Conservation (phyloP, 116 monocot species). For the Phalaenopsis hybrid region DNA sequence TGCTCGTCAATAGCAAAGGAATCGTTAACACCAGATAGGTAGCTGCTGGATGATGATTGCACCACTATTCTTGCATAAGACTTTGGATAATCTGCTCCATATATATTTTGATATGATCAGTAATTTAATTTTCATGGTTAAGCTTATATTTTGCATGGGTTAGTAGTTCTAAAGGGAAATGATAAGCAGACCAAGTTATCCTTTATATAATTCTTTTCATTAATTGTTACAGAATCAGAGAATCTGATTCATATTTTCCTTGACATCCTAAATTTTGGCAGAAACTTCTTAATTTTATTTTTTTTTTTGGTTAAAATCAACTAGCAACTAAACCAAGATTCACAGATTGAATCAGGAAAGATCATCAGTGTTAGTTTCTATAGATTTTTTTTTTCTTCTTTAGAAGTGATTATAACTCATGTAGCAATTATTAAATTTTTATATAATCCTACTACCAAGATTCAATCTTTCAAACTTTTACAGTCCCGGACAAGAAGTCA, state of each 20-base stretch:
- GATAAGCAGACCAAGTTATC: conserved; percentile 89
- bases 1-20: conserved; percentile 5
- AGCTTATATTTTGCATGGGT: conserved; percentile 4
- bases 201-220: conserved; percentile 84
- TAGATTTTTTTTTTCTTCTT: neutral
- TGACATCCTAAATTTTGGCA: conserved; percentile 68
- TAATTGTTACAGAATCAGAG: conserved; percentile 74
- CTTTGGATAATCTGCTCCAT: too few species aligned
- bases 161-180: conserved; percentile 93
- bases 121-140: too few species aligned
- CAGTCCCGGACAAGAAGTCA: conserved; percentile 7
- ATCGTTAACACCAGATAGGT: conserved; percentile 10
- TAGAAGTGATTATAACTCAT: neutral
- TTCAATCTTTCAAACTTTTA: neutral
- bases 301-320: neutral
- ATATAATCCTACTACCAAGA: neutral
- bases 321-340: neutral
- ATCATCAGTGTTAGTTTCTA: neutral
- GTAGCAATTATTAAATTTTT: neutral
- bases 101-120: too few species aligned
- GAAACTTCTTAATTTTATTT: neutral
- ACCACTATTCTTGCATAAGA: conserved; percentile 62
- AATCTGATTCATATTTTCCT: conserved; percentile 80
- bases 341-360: neutral
- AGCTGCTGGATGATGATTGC: conserved; percentile 49